Base-by-base conservation (phyloP, 257 asterid species). In the Gynochthodes officinalis region DNA sequence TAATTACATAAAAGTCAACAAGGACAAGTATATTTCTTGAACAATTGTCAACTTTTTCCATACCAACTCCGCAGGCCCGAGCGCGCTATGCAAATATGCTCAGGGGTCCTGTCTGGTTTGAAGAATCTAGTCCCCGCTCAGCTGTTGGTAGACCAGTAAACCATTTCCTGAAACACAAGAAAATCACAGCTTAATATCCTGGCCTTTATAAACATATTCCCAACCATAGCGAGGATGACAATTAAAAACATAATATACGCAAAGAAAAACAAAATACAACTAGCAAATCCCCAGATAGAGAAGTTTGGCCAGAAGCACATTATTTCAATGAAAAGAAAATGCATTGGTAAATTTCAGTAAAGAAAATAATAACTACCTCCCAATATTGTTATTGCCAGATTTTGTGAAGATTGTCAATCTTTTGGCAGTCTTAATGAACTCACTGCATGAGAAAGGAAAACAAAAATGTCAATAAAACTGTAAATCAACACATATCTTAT, bases 101-200 rank as follows among this genome's bases (percentile, higher is more conserved):
- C 67, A 90, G 70, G 4, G 86, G 84, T 50, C 97, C 97, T 11
- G 96, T 68, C 80, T 83, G 90, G 77, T 85, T 88, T 49, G 97
- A 88, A 18, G 97, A 89, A 78, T 85, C 95, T n/a, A 91, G 89
- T 75, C 97, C 95, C 12, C 96, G 91, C 76, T 85, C 93, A 12
- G 82, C 88, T 23, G 87, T 88, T 67, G 89, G 93, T 62, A 91
- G 79, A 70, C 96, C 97, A 19, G 93, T 89, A 7, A 89, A 78
- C 85, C 87, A 79, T 72, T 84, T 91, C 95, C 97, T 91, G 81
- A 70, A 77, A 82, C 25, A 68, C 69, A 78, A 60, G 57, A 49
- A 48, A 48, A 16, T 25, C 16, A 25, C 6, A 39, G 10, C 64
- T 57, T 35, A 35, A 39, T 8, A 62, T 21, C 50, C 10, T 10